phyloP scores from a whole-genome alignment of 495 filamentous ascomycete species.

The Chaetomium tenue region DNA sequence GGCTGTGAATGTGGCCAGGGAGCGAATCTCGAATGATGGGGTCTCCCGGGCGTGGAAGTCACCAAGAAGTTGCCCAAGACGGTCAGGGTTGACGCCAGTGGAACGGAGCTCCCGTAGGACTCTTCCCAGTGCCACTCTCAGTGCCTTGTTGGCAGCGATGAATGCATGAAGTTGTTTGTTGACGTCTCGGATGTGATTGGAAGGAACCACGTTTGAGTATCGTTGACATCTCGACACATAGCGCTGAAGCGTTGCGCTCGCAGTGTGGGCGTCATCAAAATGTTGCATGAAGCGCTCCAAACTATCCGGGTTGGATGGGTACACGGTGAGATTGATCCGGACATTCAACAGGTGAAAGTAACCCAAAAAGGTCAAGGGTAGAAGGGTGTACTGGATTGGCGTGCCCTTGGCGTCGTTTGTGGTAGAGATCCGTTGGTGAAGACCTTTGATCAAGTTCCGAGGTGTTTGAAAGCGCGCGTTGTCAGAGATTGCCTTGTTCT shows the following conservation, averaged over 20 bases:
- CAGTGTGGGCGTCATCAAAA: background rate
- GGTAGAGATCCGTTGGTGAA: background rate
- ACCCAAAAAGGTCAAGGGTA: background rate
- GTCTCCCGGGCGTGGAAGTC: background rate
- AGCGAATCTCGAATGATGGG: background rate
- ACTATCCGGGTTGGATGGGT: background rate
- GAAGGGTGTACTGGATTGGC: conserved; percentile 1
- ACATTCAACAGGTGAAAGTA: background rate
- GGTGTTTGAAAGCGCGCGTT: background rate
- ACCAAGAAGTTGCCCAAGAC: background rate
- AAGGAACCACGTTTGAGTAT: background rate
- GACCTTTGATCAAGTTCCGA: background rate
- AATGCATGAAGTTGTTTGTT: background rate
- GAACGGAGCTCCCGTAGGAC: background rate
- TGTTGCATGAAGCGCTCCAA: background rate
- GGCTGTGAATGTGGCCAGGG: background rate
- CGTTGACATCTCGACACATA: background rate
- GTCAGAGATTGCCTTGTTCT: background rate
- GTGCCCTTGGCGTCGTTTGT: background rate
- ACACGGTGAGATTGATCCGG: background rate
- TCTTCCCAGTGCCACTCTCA: background rate
- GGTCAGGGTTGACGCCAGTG: background rate
- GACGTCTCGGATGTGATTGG: background rate
- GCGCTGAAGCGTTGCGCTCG: background rate
- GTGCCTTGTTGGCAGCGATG: background rate